phyloP scores from a whole-genome alignment of 2,329 filamentous ascomycete genomes.

The Dactylonectria macrodidyma region DNA sequence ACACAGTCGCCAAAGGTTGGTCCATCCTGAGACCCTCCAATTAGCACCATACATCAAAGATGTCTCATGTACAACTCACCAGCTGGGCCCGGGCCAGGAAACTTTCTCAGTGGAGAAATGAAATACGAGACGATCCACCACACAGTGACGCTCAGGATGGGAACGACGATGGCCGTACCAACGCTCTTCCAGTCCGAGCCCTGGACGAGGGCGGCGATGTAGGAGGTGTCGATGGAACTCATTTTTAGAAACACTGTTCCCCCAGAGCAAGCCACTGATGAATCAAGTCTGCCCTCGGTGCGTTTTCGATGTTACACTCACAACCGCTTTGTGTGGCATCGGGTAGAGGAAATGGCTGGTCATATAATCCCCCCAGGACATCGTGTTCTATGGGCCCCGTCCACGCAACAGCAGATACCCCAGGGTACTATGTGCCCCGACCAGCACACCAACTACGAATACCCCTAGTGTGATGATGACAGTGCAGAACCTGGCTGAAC shows the following conservation, averaged over 20 bases:
- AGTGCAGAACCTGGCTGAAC: background rate
- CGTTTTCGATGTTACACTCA: too few species aligned
- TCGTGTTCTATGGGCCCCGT: too few species aligned
- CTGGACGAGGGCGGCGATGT: slow-evolving; percentile 21
- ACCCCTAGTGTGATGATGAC: too few species aligned
- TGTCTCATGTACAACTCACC: slow-evolving; percentile 20
- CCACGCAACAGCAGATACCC: too few species aligned
- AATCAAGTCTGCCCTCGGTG: background rate
- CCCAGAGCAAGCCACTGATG: too few species aligned
- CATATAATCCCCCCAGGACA: background rate
- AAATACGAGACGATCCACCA: slow-evolving; percentile 38
- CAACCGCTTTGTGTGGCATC: too few species aligned
- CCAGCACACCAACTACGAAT: too few species aligned
- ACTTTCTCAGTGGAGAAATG: slow-evolving; percentile 35
- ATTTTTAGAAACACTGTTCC: background rate
- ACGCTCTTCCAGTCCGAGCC: slow-evolving; percentile 32
- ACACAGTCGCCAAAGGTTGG: slow-evolving; percentile 55
- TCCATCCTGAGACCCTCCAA: slow-evolving; percentile 41
- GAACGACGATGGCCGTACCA: slow-evolving; percentile 25
- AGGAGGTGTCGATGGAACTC: slow-evolving; percentile 32
- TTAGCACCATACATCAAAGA: too few species aligned
- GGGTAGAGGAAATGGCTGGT: background rate
- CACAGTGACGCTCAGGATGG: slow-evolving; percentile 28
- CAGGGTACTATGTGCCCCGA: too few species aligned
- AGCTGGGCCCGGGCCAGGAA: slow-evolving; percentile 36